These are phyloP conservation scores for Microdochium paspali DNA, from an alignment of 2,329 filamentous ascomycete species.

Conservation along the genomic window DNA sequence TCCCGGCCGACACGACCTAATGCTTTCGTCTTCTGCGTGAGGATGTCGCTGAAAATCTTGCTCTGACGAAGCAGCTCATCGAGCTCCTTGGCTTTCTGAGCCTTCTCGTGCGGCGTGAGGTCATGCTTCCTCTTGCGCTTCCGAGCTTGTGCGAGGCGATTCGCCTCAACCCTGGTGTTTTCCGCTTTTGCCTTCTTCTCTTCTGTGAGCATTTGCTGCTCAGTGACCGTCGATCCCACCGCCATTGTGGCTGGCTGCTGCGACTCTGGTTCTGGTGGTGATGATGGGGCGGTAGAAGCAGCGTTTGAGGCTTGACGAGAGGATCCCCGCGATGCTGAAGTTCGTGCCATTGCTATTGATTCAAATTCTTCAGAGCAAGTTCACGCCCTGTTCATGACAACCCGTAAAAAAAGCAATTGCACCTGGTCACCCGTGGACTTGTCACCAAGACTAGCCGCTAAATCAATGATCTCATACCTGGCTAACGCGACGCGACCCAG, in stretches of 20 bases:
- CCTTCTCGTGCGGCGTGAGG: conserved; percentile 42
- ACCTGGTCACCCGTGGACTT: background rate
- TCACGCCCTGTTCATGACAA: background rate
- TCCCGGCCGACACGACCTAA: conserved; percentile 52
- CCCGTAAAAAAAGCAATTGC: conserved; percentile 2
- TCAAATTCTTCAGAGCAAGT: background rate
- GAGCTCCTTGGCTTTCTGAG: conserved; percentile 48
- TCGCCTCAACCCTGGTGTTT: conserved; percentile 39
- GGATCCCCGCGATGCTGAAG: conserved; percentile 1
- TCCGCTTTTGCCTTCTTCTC: conserved; percentile 34
- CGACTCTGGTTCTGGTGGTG: conserved; percentile 9
- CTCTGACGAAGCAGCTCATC: conserved; percentile 51
- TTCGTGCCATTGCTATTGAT: background rate
- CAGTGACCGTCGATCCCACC: conserved; percentile 12
- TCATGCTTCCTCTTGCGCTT: conserved; percentile 36
- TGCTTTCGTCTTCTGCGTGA: conserved; percentile 54
- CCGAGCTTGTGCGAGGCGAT: conserved; percentile 23
- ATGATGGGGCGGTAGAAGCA: conserved; percentile 6
- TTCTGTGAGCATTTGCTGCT: conserved; percentile 25
- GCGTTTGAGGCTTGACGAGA: conserved; percentile 11
- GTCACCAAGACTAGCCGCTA: background rate
- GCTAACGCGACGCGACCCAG: background rate
- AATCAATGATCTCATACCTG: background rate
- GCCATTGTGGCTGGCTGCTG: conserved; percentile 12
- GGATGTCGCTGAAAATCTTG: conserved; percentile 50